Conservation (phyloP, 2,329 filamentous ascomycete genomes). For the Metarhizium brunneum region DNA sequence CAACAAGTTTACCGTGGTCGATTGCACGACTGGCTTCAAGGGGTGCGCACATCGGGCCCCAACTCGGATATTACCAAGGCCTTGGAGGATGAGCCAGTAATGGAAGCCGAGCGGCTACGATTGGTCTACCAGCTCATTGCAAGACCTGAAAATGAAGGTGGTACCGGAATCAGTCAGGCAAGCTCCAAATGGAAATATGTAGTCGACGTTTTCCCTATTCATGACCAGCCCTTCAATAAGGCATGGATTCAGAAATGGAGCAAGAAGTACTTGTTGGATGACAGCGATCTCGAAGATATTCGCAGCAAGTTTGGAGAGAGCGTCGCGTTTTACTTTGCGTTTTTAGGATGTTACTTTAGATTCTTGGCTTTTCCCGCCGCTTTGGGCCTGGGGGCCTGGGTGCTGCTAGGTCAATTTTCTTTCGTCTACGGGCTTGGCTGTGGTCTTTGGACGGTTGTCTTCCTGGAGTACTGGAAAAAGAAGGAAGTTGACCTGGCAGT, state of each 20-base stretch:
- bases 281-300: slow-evolving; percentile 62
- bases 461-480: slow-evolving; percentile 94
- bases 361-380: slow-evolving; percentile 76
- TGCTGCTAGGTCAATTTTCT: slow-evolving; percentile 79
- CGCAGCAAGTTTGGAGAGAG: slow-evolving; percentile 70
- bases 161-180: slow-evolving; percentile 65
- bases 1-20: slow-evolving; percentile 79
- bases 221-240: slow-evolving; percentile 68
- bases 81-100: slow-evolving; percentile 66
- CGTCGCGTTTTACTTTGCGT: slow-evolving; percentile 93
- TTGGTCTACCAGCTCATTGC: slow-evolving; percentile 82
- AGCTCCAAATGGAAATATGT: slow-evolving; percentile 65
- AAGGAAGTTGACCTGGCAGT: slow-evolving; percentile 80
- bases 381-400: slow-evolving; percentile 68
- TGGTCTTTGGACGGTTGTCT: slow-evolving; percentile 79
- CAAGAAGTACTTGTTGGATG: slow-evolving; percentile 57
- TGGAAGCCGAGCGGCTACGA: slow-evolving; percentile 79
- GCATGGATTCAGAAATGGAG: slow-evolving; percentile 68
- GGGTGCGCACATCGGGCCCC: slow-evolving; percentile 70
- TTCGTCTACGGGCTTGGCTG: slow-evolving; percentile 69
- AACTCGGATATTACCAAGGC: slow-evolving; percentile 60
- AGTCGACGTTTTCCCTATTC: slow-evolving; percentile 66
- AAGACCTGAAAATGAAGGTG: slow-evolving; percentile 62
- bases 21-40: slow-evolving; percentile 89
- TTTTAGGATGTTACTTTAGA: slow-evolving; percentile 81